Evolutionary conservation across 345 rosid genomes (phyloP), one percentile per base, ranked within the genome.

Genomic region (Populus alba): DNA sequence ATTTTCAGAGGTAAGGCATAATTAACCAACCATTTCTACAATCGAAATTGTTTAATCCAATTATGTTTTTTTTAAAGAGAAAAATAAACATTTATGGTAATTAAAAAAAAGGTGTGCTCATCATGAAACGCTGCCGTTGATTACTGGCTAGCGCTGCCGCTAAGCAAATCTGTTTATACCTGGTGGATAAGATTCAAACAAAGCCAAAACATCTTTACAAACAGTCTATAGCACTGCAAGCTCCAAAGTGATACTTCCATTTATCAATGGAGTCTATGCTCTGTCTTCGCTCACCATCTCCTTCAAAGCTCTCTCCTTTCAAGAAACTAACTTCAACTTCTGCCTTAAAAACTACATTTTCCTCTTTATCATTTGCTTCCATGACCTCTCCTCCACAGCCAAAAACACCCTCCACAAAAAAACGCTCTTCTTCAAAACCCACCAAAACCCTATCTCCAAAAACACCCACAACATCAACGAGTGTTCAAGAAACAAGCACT

Each of bases 211-310:
- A 33, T 39, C 25, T 4, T 3, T 22, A 3, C n/a, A 2, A 18
- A 17, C 51, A 45, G 18, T 47, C 51, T 13, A 33, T 33, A 47
- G 51, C 51, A 15, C 51, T 3, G 51, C 51, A 47, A 31, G 74
- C 57, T 41, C 17, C 70, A 1, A 37, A 73, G 47, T 31, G 66
- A 76, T 35, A 27, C 38, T 47, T 47, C 1, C 51, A 25, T 27
- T 70, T 62, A 65, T 22, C 78, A 47, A 88, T 90, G 92, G 91
- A 80, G 83, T 72, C 79, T 37, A 29, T 80, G 61, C 79, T 79
- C 29, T 80, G 75, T 77, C 71, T 83, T 74, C 59, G 74, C 37
- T 77, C 86, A 22, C 66, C 73, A 17, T 67, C 79, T 61, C 74
- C 83, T 45, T 45, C 74, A 16, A 81, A 77, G 63, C 51, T 73